Base-by-base conservation (phyloP, 331 rosid species). In the Acacia concinna region DNA sequence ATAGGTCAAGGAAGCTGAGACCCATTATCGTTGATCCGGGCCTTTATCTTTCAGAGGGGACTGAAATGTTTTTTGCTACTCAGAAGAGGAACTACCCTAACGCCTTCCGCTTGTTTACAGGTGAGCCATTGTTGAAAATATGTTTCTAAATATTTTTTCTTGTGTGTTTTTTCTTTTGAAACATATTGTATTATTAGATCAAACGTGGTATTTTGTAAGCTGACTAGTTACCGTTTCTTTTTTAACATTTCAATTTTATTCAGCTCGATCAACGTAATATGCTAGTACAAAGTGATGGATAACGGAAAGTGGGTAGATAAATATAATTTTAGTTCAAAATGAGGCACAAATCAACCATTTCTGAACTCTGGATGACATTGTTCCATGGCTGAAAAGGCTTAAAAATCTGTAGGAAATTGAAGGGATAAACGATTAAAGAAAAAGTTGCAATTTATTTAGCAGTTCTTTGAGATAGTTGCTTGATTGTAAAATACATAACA, bases 11-110 rank as follows among this genome's bases (percentile, higher is more conserved):
- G 89, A 91, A 83, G 87, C 85, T 96, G 90, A 93, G 81, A 76
- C 92, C 96, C 7, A 84, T 96, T 46, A 91, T 96, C 75, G 94
- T 96, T 78, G 98, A 96, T 89, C 99, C 97, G 0, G 99, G 98
- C 76, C 88, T 96, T 76, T 96, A 96, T 90, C 97, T 88, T 79
- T 79, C 96, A 25, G 97, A 93, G 86, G 90, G 88, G 80, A 86
- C 89, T 75, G 92, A 87, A 25, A 91, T 96, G 97, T 96, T 96
- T 84, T 89, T 88, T 84, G 99, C 94, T 46, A 85, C 99, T 18
- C 98, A 96, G 82, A 90, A 91, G 84, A 91, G 98, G 85, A 93
- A 87, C 30, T 88, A 90, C 68, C 99, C 99, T n/a, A 79, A 85
- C 73, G 96, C 98, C 18, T 93, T 84, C 84, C 94, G 82, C 37